These are phyloP conservation scores for Grammothele lineata DNA, from an alignment of 768 basidiomycete genomes.

Conservation along the genomic window DNA sequence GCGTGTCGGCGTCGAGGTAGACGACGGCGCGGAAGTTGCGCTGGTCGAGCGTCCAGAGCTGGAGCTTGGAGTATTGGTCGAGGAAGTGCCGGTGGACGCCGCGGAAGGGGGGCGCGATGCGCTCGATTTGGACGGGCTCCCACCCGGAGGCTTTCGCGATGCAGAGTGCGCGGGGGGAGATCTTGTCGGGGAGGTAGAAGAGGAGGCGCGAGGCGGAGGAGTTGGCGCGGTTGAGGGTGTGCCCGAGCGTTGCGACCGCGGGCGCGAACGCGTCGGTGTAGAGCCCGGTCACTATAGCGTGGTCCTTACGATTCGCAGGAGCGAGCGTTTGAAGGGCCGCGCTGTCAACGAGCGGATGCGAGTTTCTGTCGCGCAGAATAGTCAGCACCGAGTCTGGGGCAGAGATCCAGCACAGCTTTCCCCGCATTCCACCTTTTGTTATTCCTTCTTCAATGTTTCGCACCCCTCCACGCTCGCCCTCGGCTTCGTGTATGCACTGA, in stretches of 20 bases:
- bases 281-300: constrained; percentile 28
- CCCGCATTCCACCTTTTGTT: too few species aligned
- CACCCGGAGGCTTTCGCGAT: constrained; percentile 27
- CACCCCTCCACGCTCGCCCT: too few species aligned
- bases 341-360: constrained; percentile 13
- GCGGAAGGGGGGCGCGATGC: constrained; percentile 29
- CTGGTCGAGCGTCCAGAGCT: constrained; percentile 31
- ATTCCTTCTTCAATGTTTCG: too few species aligned
- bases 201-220: constrained; percentile 27
- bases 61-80: constrained; percentile 35
- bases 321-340: neutral
- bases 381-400: neutral
- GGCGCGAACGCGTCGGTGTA: constrained; percentile 30
- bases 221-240: constrained; percentile 25
- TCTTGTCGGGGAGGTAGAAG: constrained; percentile 28
- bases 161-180: constrained; percentile 29
- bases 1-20: constrained; percentile 34
- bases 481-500: too few species aligned
- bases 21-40: constrained; percentile 25
- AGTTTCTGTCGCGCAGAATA: constrained; percentile 8
- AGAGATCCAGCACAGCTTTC: too few species aligned
- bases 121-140: constrained; percentile 24
- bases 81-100: constrained; percentile 28
- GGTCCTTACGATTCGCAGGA: constrained; percentile 13
- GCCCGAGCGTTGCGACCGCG: constrained; percentile 28